Evolutionary conservation across 225 moss, liverwort and hornwort genomes (phyloP), one percentile per base, ranked within the genome.

Genomic region (Neckera pumila): DNA sequence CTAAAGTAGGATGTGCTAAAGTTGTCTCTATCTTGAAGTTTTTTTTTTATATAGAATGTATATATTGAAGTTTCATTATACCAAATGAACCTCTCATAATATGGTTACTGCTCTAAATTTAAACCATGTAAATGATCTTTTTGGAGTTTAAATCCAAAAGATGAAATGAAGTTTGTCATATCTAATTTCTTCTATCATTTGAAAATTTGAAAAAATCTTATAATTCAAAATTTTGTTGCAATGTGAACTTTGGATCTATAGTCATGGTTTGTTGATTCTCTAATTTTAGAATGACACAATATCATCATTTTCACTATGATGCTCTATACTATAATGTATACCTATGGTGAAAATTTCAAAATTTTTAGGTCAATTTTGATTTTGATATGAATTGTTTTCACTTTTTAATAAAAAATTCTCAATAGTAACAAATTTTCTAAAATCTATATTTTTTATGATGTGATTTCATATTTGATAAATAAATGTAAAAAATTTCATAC

Each of bases 11-110:
- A 36, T 34, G 34, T 65, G 1, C 10, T 34, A 19, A 65, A 65
- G 10, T 65, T 65, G 9, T 17, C 10, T 1, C 0, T 64, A 2
- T 17, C 0, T 19, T 34, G 10, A 64, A 33, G 19, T 0, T 34
- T 65, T 65, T 10, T 34, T 17, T 34, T 3, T 19, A 65, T 1
- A 19, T 36, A 36, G 2, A 65, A 65, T 10, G 10, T 2, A 64
- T 19, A 20, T 66, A n/a, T 36, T 1, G 19, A 65, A 6, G 36
- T 66, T 20, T 66, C 19, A 20, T 66, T 66, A 11, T 20, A 11
- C 66, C 11, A 36, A 66, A 36, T 20, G 5, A 36, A 36, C 36
- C 3, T 66, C 1, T 66, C 1, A 36, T 10, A 66, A 6, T 66
- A 66, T 0, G 36, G 6, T 2, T 4, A 66, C 36, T 17, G 17